A percentile compares a stretch with the other conserved stretches of the same genome.
Evolutionary conservation across 2,329 filamentous ascomycete species (phyloP).

Genomic region (Mycosphaerella sp.): DNA sequence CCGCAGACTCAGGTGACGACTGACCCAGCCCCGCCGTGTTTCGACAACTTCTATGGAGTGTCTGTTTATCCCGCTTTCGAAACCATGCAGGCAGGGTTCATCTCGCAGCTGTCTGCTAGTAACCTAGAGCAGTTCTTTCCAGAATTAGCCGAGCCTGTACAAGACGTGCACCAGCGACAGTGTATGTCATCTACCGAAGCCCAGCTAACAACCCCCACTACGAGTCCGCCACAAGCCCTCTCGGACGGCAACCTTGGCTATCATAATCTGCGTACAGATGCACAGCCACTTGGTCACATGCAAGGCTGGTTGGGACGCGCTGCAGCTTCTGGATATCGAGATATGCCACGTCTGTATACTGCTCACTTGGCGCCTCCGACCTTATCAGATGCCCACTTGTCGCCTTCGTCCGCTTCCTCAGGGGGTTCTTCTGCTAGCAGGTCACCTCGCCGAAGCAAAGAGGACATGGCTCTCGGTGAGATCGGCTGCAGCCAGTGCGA

Average conservation of each 20-base stretch:
- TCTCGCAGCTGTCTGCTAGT: background rate
- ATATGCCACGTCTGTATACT: slow-evolving; percentile 14
- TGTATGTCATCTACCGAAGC: background rate
- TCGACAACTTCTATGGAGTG: background rate
- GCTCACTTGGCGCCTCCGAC: slow-evolving; percentile 14
- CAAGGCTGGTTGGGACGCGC: slow-evolving; percentile 16
- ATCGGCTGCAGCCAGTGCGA: slow-evolving; percentile 17
- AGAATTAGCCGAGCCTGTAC: slow-evolving; percentile 2
- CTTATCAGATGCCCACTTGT: slow-evolving; percentile 6
- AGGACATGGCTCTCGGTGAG: slow-evolving; percentile 14
- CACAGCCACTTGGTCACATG: slow-evolving; percentile 7
- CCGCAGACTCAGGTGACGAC: background rate
- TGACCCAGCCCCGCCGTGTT: background rate
- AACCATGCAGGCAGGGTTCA: background rate
- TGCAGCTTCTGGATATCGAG: slow-evolving; percentile 9
- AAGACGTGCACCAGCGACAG: background rate
- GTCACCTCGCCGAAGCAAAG: slow-evolving; percentile 12
- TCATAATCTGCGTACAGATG: slow-evolving; percentile 11
- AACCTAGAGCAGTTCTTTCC: slow-evolving; percentile 11
- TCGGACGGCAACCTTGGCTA: slow-evolving; percentile 10
- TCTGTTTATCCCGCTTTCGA: background rate
- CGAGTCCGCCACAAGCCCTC: slow-evolving; percentile 6
- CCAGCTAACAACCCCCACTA: background rate
- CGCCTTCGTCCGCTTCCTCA: slow-evolving; percentile 21
- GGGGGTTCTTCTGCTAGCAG: slow-evolving; percentile 12